Conservation (phyloP, 306 rosid species). For the Ammopiptanthus mongolicus region DNA sequence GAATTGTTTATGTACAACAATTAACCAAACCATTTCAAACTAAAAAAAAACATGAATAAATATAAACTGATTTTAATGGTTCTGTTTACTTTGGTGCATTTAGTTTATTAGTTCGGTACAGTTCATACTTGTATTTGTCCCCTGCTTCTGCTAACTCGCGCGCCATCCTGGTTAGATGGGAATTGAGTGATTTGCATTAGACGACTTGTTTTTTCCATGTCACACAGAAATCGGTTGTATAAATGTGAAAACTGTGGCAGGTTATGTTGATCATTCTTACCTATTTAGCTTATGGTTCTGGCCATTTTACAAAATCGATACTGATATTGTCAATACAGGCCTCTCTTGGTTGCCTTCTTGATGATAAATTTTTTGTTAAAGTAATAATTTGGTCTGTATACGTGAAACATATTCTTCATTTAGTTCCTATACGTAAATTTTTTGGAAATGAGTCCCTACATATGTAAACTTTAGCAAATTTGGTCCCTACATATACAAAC, state of each 20-base stretch:
- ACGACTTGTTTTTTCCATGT: background rate
- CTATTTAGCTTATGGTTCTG: background rate
- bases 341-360: slow-evolving; percentile 5
- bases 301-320: background rate
- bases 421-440: too few species aligned
- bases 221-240: background rate
- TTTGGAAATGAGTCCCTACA: too few species aligned
- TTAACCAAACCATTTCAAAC: slow-evolving; percentile 3
- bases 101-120: too few species aligned
- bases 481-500: too few species aligned
- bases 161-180: background rate
- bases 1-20: background rate
- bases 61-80: background rate
- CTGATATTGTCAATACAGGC: background rate
- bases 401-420: too few species aligned
- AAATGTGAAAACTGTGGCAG: background rate
- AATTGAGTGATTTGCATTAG: background rate
- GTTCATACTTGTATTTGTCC: too few species aligned
- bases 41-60: background rate
- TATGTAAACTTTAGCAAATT: too few species aligned
- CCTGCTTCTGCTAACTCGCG: background rate
- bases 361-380: background rate
- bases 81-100: too few species aligned
- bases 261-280: background rate
- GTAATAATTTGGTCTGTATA: too few species aligned